These are phyloP conservation scores for Angophora floribunda DNA, from an alignment of 345 rosid species.

Conservation along the genomic window DNA sequence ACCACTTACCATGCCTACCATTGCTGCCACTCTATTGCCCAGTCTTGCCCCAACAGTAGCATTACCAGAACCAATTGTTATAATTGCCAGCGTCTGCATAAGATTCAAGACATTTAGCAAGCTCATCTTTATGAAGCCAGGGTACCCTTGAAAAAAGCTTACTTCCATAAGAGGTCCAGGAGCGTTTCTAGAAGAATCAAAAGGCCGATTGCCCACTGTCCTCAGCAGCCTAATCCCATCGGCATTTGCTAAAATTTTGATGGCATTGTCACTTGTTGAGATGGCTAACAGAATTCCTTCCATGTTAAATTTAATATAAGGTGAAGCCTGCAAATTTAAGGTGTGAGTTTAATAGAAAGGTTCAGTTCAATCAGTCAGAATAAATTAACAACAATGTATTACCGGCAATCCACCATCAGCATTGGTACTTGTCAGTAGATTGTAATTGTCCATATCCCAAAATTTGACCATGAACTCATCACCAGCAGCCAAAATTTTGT, in stretches of 20 bases:
- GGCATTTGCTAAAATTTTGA: constrained; percentile 25
- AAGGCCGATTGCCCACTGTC: constrained; percentile 6
- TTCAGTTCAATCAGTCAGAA: not conserved
- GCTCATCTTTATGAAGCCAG: not conserved
- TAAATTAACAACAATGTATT: not conserved
- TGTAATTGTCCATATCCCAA: constrained; percentile 68
- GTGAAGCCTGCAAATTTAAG: constrained; percentile 18
- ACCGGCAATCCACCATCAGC: constrained; percentile 83
- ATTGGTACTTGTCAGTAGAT: constrained; percentile 38
- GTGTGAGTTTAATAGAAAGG: not conserved
- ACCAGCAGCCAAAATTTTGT: constrained; percentile 66
- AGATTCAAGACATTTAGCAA: not conserved
- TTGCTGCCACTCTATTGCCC: constrained; percentile 35
- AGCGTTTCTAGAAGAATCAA: constrained; percentile 13
- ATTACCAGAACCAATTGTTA: constrained; percentile 33
- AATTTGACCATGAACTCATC: constrained; percentile 63
- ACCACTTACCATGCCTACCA: no score
- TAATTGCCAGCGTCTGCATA: constrained; percentile 28
- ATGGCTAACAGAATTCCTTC: constrained; percentile 31
- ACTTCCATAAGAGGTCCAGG: constrained; percentile 40
- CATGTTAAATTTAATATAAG: constrained; percentile 33
- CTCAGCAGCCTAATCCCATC: constrained; percentile 21
- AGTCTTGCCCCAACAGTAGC: constrained; percentile 38
- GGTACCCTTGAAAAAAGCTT: not conserved
- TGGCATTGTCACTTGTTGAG: constrained; percentile 19